Conservation (phyloP, 441 rosid genomes). For the Adansonia rubrostipa region DNA sequence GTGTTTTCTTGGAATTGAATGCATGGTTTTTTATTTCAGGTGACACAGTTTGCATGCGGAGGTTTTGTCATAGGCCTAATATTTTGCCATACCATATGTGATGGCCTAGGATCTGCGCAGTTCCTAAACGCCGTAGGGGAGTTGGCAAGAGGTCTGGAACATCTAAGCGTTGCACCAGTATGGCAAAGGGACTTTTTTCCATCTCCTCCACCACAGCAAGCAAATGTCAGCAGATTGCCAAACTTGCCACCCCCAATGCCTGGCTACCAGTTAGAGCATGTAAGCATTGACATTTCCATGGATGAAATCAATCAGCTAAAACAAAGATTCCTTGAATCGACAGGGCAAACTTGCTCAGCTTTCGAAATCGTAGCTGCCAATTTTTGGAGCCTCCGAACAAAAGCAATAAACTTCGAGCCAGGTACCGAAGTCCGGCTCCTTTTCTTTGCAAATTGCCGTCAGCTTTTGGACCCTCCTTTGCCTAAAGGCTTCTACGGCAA, state of each 20-base stretch:
- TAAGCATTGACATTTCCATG: conserved; percentile 52
- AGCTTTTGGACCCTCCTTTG: conserved; percentile 50
- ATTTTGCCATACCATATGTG: conserved; percentile 64
- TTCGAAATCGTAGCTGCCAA: conserved; percentile 57
- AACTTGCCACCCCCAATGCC: conserved; percentile 47
- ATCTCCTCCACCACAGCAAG: conserved; percentile 18
- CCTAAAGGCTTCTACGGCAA: conserved; percentile 71
- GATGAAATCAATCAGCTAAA: conserved; percentile 50
- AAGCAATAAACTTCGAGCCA: conserved; percentile 34
- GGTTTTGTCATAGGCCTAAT: conserved; percentile 57
- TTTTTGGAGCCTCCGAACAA: conserved; percentile 53
- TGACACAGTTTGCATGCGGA: conserved; percentile 62
- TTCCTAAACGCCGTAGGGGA: conserved; percentile 65
- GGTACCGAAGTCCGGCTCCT: conserved; percentile 46
- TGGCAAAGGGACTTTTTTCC: conserved; percentile 61
- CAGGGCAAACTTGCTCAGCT: conserved; percentile 48
- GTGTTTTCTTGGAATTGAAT: background rate
- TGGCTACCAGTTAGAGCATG: conserved; percentile 46
- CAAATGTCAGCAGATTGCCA: conserved; percentile 16
- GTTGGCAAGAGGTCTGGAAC: conserved; percentile 47
- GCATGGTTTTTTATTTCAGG: conserved; percentile 38
- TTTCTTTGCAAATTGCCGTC: conserved; percentile 65
- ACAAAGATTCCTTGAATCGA: conserved; percentile 37
- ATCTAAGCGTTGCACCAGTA: conserved; percentile 42
- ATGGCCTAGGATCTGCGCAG: conserved; percentile 72